Evolutionary conservation across 768 basidiomycete genomes (phyloP).

Genomic region (Mycena leptocephala): DNA sequence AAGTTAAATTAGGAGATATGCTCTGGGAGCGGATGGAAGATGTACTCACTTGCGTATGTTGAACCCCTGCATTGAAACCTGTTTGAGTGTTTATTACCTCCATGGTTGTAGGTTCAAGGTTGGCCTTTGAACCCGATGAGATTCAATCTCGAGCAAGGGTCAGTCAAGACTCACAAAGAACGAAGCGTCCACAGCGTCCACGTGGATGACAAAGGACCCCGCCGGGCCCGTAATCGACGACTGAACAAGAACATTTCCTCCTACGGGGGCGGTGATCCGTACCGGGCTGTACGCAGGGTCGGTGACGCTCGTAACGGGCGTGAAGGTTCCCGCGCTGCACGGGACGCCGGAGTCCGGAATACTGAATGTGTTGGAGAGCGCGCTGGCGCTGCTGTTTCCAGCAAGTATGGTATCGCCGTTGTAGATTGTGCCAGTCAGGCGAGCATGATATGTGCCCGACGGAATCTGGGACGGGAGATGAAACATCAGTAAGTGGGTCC

Average conservation of each 20-base stretch:
- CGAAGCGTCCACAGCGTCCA: not conserved
- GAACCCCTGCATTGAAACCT: conserved; percentile 10
- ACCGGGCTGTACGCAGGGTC: not conserved
- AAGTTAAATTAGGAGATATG: not conserved
- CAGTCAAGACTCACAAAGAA: not conserved
- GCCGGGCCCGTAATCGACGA: not conserved
- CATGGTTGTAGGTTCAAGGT: not conserved
- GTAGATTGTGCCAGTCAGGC: conserved; percentile 11
- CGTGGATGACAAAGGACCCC: not conserved
- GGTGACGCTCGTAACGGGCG: conserved; percentile 1
- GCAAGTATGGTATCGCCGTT: not conserved
- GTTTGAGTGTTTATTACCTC: conserved; percentile 10
- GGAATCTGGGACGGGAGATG: not conserved
- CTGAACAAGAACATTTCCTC: not conserved
- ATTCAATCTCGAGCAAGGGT: not conserved
- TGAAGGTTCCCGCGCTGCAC: conserved; percentile 9
- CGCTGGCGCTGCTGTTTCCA: not conserved
- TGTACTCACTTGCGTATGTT: not conserved
- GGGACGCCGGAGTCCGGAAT: not conserved
- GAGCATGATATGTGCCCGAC: not conserved
- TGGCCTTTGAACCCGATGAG: not conserved
- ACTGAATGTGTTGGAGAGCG: conserved; percentile 18
- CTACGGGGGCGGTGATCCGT: not conserved
- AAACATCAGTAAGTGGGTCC: too few relatives aligned
- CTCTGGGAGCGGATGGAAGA: not conserved